Evolutionary conservation across 768 basidiomycete genomes (phyloP).

Genomic region (Rhizopogon rudus): DNA sequence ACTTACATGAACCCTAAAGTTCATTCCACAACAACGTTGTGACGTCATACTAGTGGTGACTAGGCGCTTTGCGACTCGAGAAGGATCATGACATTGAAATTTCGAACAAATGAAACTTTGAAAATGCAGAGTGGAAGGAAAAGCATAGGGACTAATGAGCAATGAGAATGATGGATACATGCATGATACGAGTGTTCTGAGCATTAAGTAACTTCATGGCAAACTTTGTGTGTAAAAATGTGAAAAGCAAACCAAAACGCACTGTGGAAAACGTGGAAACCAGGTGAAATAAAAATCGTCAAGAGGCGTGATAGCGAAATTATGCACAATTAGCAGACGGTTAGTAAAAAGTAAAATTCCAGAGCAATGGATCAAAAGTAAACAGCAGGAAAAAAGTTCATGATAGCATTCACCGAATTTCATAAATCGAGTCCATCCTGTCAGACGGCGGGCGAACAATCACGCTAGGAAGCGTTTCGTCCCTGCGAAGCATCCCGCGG

Average conservation of each 20-base stretch:
- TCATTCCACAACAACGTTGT: too few species aligned
- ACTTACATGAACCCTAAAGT: too few species aligned
- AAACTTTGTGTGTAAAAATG: neutral
- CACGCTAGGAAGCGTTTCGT: slow-evolving; percentile 55
- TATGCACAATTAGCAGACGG: neutral
- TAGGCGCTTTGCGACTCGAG: too few species aligned
- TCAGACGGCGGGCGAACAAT: slow-evolving; percentile 60
- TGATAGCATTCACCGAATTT: slow-evolving; percentile 29
- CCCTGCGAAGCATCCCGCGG: slow-evolving; percentile 51
- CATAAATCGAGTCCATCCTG: slow-evolving; percentile 38
- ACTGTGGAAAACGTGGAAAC: neutral
- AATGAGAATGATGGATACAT: too few species aligned
- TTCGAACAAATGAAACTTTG: too few species aligned
- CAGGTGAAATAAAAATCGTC: neutral
- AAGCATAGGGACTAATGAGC: too few species aligned
- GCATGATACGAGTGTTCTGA: too few species aligned
- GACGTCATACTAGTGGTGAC: too few species aligned
- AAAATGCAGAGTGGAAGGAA: too few species aligned
- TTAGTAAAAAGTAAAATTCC: neutral
- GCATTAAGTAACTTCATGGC: too few species aligned
- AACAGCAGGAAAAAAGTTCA: neutral
- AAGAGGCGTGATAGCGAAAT: neutral
- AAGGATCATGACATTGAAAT: too few species aligned
- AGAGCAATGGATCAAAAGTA: neutral
- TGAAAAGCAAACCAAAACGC: neutral